These are phyloP conservation scores for Dactylellina cionopaga DNA, from an alignment of 2,329 filamentous ascomycete species.

Conservation along the genomic window DNA sequence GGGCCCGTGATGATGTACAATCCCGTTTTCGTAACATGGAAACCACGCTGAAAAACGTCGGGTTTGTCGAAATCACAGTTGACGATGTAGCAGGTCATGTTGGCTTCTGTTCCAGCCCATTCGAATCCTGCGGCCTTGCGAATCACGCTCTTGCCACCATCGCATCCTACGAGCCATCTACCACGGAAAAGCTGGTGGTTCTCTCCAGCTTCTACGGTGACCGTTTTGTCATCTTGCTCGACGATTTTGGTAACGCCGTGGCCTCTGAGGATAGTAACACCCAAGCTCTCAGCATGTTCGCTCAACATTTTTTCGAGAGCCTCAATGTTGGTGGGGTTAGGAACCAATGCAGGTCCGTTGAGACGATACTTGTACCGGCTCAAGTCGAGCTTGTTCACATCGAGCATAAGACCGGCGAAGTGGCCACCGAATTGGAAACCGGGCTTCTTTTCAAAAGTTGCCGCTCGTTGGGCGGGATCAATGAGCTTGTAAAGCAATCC, in stretches of 20 bases:
- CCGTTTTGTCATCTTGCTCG: slow-evolving; percentile 56
- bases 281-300: slow-evolving; percentile 53
- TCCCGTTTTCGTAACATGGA: slow-evolving; percentile 58
- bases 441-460: background rate
- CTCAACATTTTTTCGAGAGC: slow-evolving; percentile 55
- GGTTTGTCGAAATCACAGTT: slow-evolving; percentile 58
- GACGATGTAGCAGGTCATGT: slow-evolving; percentile 62
- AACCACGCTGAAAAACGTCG: slow-evolving; percentile 58
- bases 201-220: slow-evolving; percentile 54
- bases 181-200: slow-evolving; percentile 55
- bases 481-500: slow-evolving; percentile 55
- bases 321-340: slow-evolving; percentile 54
- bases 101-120: slow-evolving; percentile 62
- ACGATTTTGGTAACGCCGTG: slow-evolving; percentile 50
- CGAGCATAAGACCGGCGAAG: slow-evolving; percentile 61
- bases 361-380: slow-evolving; percentile 58
- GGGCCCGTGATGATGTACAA: slow-evolving; percentile 57
- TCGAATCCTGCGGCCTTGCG: slow-evolving; percentile 61
- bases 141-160: slow-evolving; percentile 66
- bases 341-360: slow-evolving; percentile 57
- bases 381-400: slow-evolving; percentile 58
- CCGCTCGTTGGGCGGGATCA: slow-evolving; percentile 55
- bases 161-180: slow-evolving; percentile 65
- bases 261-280: slow-evolving; percentile 56
- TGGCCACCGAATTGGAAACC: slow-evolving; percentile 58